A percentile compares a stretch with the other conserved stretches of the same genome.
These are phyloP conservation scores for Pythium plurisporium DNA, from an alignment of 352 stramenopile species.

Conservation along the genomic window DNA sequence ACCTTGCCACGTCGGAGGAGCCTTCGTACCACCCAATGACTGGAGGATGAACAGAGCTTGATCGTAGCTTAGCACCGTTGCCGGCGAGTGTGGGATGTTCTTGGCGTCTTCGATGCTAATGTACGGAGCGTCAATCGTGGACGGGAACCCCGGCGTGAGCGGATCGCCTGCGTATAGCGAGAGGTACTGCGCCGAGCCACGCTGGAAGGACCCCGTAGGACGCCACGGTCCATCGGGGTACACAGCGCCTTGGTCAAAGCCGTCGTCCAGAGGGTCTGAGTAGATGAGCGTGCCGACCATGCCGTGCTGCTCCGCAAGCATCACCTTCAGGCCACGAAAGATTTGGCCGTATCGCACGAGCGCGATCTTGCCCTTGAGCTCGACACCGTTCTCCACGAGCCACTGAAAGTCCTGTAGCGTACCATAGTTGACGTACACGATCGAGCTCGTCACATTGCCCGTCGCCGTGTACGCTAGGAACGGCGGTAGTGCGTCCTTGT, in stretches of 20 bases:
- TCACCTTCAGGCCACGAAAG: slow-evolving; percentile 77
- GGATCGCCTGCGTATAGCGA: slow-evolving; percentile 64
- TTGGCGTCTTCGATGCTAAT: slow-evolving; percentile 41
- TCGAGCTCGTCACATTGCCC: slow-evolving; percentile 52
- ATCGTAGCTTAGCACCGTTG: slow-evolving; percentile 69
- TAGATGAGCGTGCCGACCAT: slow-evolving; percentile 84
- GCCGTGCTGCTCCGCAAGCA: slow-evolving; percentile 69
- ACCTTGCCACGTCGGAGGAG: slow-evolving; percentile 48
- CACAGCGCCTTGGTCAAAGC: slow-evolving; percentile 45
- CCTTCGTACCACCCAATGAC: slow-evolving; percentile 49
- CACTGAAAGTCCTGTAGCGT: slow-evolving; percentile 71
- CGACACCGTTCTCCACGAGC: slow-evolving; percentile 41
- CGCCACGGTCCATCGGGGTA: background rate
- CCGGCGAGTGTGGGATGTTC: slow-evolving; percentile 58
- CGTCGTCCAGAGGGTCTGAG: slow-evolving; percentile 83
- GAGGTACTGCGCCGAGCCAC: background rate
- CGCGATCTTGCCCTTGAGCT: slow-evolving; percentile 47
- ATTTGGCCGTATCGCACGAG: slow-evolving; percentile 79
- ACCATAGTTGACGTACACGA: slow-evolving; percentile 89
- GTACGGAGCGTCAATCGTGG: slow-evolving; percentile 21
- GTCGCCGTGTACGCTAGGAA: slow-evolving; percentile 81
- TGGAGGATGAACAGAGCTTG: slow-evolving; percentile 73
- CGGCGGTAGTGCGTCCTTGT: slow-evolving; percentile 47
- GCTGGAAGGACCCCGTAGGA: background rate
- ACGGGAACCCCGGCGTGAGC: slow-evolving; percentile 26